Conservation (phyloP, 768 basidiomycete species). For the Tremella fuciformis region DNA sequence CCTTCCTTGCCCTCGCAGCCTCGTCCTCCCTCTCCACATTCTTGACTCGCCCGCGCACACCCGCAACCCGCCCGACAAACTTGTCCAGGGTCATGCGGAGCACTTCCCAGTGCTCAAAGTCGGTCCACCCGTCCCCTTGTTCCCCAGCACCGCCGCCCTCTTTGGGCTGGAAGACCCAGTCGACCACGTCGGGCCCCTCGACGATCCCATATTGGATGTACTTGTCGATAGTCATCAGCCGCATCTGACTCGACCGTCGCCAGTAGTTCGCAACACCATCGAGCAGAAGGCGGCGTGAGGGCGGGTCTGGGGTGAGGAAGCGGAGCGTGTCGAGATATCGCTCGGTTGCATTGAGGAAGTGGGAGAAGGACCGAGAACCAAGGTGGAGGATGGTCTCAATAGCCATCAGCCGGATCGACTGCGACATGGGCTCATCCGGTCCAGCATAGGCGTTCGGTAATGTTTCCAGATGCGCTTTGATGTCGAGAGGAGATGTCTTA, state of each 20-base stretch:
- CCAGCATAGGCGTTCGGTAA: conserved; percentile 63
- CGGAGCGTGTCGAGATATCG: conserved; percentile 66
- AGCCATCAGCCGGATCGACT: conserved; percentile 69
- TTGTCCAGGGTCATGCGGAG: conserved; percentile 81
- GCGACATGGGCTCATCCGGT: conserved; percentile 64
- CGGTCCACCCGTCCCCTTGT: conserved; percentile 52
- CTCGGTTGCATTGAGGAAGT: conserved; percentile 95
- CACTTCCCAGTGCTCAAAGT: conserved; percentile 73
- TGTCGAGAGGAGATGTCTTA: conserved; percentile 63
- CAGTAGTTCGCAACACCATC: conserved; percentile 73
- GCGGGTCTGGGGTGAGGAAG: conserved; percentile 61
- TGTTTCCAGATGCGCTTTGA: conserved; percentile 68
- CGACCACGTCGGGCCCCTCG: conserved; percentile 85
- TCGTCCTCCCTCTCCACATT: conserved; percentile 83
- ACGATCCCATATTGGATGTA: conserved; percentile 98
- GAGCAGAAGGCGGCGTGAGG: conserved; percentile 60
- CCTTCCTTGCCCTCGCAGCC: conserved; percentile 65
- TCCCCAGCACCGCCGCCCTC: conserved; percentile 42
- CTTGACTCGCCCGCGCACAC: conserved; percentile 70
- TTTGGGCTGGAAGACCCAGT: conserved; percentile 64
- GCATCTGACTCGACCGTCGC: conserved; percentile 78
- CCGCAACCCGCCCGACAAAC: conserved; percentile 79
- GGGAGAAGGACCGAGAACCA: conserved; percentile 93
- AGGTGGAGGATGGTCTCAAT: conserved; percentile 85
- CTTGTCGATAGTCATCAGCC: conserved; percentile 92